These are phyloP conservation scores for Kwoniella mangroviensis DNA, from an alignment of 768 basidiomycete genomes.

Conservation along the genomic window DNA sequence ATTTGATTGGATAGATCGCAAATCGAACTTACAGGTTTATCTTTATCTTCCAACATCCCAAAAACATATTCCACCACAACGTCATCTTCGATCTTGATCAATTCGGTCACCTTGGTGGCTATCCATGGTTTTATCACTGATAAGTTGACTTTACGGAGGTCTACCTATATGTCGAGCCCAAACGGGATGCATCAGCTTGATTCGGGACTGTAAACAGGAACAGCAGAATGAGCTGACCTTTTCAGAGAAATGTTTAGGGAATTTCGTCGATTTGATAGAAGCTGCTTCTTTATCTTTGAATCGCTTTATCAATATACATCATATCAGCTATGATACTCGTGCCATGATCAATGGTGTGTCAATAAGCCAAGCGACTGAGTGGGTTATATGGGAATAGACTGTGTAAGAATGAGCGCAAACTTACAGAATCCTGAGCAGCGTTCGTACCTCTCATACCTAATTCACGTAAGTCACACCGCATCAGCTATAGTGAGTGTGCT, in stretches of 20 bases:
- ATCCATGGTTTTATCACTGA: slow-evolving; percentile 93
- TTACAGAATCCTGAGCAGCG: slow-evolving; percentile 50
- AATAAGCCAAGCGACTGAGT: too few species aligned
- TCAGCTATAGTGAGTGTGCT: too few species aligned
- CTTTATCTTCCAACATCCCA: slow-evolving; percentile 85
- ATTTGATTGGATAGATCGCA: too few species aligned
- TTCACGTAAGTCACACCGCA: too few species aligned
- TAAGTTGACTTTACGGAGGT: slow-evolving; percentile 93
- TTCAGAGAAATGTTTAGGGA: slow-evolving; percentile 84
- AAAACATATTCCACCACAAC: slow-evolving; percentile 95
- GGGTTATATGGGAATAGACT: not conserved
- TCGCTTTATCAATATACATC: slow-evolving; percentile 58
- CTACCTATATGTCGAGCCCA: slow-evolving; percentile 62
- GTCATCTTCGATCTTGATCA: slow-evolving; percentile 94
- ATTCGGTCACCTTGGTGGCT: slow-evolving; percentile 77
- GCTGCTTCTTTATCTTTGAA: slow-evolving; percentile 95
- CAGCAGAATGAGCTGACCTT: slow-evolving; percentile 62
- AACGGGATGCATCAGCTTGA: too few species aligned
- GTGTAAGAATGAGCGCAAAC: slow-evolving; percentile 6
- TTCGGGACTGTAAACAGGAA: too few species aligned
- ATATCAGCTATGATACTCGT: not conserved
- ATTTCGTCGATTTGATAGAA: slow-evolving; percentile 85
- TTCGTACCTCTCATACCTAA: slow-evolving; percentile 52
- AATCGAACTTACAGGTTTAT: slow-evolving; percentile 69
- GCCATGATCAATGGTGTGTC: too few species aligned